Conservation (phyloP, 768 basidiomycete genomes). For the Calocera cornea region DNA sequence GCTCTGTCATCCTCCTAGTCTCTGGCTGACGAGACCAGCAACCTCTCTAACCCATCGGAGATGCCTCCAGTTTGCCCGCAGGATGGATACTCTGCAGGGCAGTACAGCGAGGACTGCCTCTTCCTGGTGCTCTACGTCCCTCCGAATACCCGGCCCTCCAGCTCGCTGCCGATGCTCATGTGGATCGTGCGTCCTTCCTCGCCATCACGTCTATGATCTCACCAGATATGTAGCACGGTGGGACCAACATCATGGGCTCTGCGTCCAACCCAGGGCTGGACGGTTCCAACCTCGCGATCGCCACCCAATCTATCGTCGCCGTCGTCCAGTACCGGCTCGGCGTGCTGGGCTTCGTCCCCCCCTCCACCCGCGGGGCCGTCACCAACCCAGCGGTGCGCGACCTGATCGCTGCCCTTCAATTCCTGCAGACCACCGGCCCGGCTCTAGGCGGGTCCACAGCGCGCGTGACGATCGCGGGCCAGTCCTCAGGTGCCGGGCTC, state of each 20-base stretch:
- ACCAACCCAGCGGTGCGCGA: conserved; percentile 64
- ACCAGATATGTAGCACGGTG: conserved; percentile 46
- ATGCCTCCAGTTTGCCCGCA: conserved; percentile 68
- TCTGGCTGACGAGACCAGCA: neutral
- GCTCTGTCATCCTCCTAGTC: neutral
- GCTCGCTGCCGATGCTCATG: conserved; percentile 39
- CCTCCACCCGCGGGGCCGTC: conserved; percentile 33
- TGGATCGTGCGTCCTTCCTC: conserved; percentile 34
- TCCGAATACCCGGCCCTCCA: conserved; percentile 17
- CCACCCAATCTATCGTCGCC: conserved; percentile 62
- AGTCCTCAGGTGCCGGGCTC: conserved; percentile 68
- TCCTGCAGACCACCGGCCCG: conserved; percentile 43
- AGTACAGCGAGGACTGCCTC: conserved; percentile 64
- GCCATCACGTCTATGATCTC: neutral
- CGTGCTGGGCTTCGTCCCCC: conserved; percentile 65
- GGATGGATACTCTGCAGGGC: conserved; percentile 24
- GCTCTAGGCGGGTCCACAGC: conserved; percentile 51
- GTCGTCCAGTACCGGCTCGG: conserved; percentile 79
- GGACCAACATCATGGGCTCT: conserved; percentile 61
- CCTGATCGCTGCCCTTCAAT: conserved; percentile 48
- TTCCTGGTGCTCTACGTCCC: conserved; percentile 66
- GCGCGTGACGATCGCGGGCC: conserved; percentile 65
- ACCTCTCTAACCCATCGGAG: conserved; percentile 35
- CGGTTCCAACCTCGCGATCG: conserved; percentile 57
- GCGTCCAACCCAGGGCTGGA: conserved; percentile 61